These are phyloP conservation scores for Saksenaea vasiformis DNA, from an alignment of 371 early-diverging fungal species.

Conservation along the genomic window DNA sequence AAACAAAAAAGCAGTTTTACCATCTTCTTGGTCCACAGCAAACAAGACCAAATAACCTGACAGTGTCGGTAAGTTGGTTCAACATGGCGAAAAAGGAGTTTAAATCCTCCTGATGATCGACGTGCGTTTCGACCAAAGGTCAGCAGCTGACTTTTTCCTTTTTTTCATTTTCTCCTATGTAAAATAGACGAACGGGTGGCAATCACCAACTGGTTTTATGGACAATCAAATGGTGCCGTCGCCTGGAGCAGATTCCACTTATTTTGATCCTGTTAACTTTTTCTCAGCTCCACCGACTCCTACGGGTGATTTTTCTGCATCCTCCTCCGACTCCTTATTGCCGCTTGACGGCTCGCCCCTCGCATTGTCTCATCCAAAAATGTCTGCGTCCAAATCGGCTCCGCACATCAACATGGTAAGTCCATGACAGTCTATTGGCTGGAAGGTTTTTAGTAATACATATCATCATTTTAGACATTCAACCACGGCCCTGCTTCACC, in stretches of 20 bases:
- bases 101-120: not conserved
- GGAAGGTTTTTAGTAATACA: not conserved
- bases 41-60: not conserved
- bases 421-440: not conserved
- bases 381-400: not conserved
- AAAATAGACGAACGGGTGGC: not conserved
- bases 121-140: not conserved
- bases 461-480: not conserved
- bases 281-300: conserved; percentile 1
- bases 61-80: not conserved
- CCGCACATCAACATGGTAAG: not conserved
- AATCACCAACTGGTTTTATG: conserved; percentile 2
- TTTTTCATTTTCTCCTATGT: not conserved
- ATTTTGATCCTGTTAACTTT: conserved; percentile 2
- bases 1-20: not conserved
- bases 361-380: not conserved
- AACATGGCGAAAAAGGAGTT: not conserved
- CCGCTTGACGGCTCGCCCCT: not conserved
- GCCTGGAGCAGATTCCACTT: not conserved
- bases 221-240: conserved; percentile 1
- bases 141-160: not conserved
- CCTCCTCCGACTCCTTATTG: not conserved
- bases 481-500: not conserved
- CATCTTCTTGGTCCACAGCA: not conserved
- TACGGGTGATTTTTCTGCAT: not conserved